Evolutionary conservation across 306 rosid species (phyloP), one percentile per base, ranked within the genome.

Genomic region (Bauhinia variegata): DNA sequence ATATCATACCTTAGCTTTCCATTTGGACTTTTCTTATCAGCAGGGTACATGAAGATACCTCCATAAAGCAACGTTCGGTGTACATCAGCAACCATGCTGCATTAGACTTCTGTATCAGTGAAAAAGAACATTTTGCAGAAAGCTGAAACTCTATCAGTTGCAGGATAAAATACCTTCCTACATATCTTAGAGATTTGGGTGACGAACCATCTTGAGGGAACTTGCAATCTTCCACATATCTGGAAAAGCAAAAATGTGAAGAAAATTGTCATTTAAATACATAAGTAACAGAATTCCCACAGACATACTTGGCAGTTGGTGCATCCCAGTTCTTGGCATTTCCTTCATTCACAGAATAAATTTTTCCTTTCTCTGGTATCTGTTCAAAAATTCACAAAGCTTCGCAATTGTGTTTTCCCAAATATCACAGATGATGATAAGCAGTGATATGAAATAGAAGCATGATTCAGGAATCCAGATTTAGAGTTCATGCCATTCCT

Each of bases 51-150:
- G 82, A 93, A 89, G 79, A 88, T 83, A 51, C 98, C 98, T 11
- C 98, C 98, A 79, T 93, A 89, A n/a, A 93, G 95, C 91, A 93
- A 75, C 53, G 98, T 93, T 50, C 96, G 83, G 75, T 93, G 98
- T 30, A 93, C 84, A 83, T 93, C 98, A 49, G 97, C 97, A 58
- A 93, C 96, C 97, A 93, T 93, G 64, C 97, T 93, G 88, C 75
- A 63, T 76, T 52, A 19, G 32, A 18, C 39, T 38, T 38, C 28
- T 5, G 1, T 9, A 16, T 67, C 51, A 65, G 54, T 11, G 36
- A 10, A 39, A 15, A 19, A 34, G 41, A 51, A 52, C 17, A 59
- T 66, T 34, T 67, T 41, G 64, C 69, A 39, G 32, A 60, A 60
- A 33, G 16, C 19, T 28, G 48, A 23, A 42, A 41, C 17, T 39